Percentiles rank a stretch among this genome's conserved stretches.
Conservation (phyloP, 2,329 filamentous ascomycete genomes). For the Aspergillus floridensis region DNA sequence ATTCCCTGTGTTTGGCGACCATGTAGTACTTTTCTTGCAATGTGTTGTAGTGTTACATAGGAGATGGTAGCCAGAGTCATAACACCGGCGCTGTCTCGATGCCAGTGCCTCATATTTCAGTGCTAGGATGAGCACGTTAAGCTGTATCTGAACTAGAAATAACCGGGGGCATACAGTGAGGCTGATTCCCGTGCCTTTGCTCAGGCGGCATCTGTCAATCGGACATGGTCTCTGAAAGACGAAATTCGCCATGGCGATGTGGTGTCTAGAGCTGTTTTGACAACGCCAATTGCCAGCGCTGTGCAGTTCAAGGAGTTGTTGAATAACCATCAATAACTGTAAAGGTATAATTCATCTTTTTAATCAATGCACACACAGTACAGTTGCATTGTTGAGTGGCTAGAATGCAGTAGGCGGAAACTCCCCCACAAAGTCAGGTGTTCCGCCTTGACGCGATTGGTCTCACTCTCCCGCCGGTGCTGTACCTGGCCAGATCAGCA, state of each 20-base stretch:
- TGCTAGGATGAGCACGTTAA: too few relatives aligned
- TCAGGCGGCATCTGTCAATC: too few relatives aligned
- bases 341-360: too few relatives aligned
- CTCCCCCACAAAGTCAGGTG: conserved; percentile 28
- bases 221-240: too few relatives aligned
- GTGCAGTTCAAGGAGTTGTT: too few relatives aligned
- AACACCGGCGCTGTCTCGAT: not conserved
- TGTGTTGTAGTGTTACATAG: not conserved
- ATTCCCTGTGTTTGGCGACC: not conserved
- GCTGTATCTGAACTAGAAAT: too few relatives aligned
- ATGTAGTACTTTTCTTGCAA: not conserved
- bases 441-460: conserved; percentile 22
- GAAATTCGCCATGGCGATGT: too few relatives aligned
- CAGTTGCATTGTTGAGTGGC: not conserved
- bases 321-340: too few relatives aligned
- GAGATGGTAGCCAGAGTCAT: not conserved
- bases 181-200: not conserved
- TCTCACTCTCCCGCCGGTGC: not conserved
- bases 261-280: too few relatives aligned
- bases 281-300: too few relatives aligned
- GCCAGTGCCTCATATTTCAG: not conserved
- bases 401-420: conserved; percentile 1
- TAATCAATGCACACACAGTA: not conserved
- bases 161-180: not conserved
- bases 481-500: conserved; percentile 12